These are phyloP conservation scores for Anthracocystis walkeri DNA, from an alignment of 1,284 basidiomycete species.

Conservation along the genomic window DNA sequence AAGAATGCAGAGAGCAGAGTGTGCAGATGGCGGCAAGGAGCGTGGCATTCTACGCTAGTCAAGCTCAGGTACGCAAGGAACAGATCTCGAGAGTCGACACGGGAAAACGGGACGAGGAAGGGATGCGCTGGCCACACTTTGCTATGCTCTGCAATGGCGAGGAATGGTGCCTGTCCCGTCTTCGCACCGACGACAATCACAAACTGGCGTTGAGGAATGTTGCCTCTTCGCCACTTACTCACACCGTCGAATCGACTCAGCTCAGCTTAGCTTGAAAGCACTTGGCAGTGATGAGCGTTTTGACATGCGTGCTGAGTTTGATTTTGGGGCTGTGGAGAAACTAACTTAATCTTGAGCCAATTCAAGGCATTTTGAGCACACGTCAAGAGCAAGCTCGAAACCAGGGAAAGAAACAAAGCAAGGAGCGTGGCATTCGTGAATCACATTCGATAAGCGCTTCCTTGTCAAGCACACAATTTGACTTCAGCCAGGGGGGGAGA, in stretches of 20 bases:
- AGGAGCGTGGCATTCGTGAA: too few species aligned
- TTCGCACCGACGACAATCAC: not conserved
- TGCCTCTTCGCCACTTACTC: not conserved
- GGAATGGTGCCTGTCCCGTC: conserved; percentile 9
- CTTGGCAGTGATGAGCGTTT: conserved; percentile 2
- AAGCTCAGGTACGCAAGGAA: conserved; percentile 34
- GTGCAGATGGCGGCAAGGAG: conserved; percentile 19
- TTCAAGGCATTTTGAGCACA: too few species aligned
- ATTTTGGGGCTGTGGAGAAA: too few species aligned
- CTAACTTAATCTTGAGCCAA: too few species aligned
- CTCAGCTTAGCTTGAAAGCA: not conserved
- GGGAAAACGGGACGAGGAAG: conserved; percentile 5
- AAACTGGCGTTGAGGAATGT: conserved; percentile 26
- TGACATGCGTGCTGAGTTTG: conserved; percentile 2
- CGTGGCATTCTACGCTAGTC: conserved; percentile 10
- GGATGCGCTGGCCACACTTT: conserved; percentile 3
- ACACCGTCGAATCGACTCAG: not conserved
- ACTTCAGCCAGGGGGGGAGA: too few species aligned
- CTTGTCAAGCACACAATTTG: too few species aligned
- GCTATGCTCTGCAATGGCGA: not conserved
- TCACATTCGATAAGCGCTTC: too few species aligned
- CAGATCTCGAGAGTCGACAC: not conserved
- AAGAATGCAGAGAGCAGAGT: too few species aligned
- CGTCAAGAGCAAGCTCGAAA: too few species aligned
- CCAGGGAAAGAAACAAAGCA: too few species aligned